Base-by-base conservation (phyloP, 208 protist genomes). In the Trypanosoma grayi region DNA sequence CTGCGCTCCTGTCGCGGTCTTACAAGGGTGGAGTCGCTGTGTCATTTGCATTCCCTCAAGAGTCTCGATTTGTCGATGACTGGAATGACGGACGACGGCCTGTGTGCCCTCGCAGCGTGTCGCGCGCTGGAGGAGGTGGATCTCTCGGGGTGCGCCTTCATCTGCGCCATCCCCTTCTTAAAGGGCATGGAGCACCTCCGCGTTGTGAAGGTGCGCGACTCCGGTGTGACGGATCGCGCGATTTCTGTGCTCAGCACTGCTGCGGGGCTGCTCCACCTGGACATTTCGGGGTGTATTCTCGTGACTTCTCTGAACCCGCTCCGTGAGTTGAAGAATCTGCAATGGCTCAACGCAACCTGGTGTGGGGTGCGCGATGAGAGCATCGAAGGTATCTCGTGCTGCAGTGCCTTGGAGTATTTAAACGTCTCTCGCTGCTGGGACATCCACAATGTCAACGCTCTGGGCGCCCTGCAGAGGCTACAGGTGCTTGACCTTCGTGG, bases 401-500 rank as follows among this genome's bases (percentile, higher is more conserved):
- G 67, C 22, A 39, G 46, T 20, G 45, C 46, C 51, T 47, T 83
- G 22, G 72, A 79, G 61, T 37, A 62, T 37, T 59, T 83, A 20
- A 66, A 60, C 51, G 27, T 79, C 8, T 31, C 65, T 16, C 44
- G 47, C n/a, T 79, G 77, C 57, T 70, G 67, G 53, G 69, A 70
- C 18, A 52, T 70, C 7, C 64, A 53, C 48, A 61, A 71, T 54
- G 66, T 72, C 20, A 53, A 57, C 45, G 64, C 69, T 6, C 67
- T 86, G 2, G 66, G 68, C 14, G 54, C 67, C 39, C 63, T 82
- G 40, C 45, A 31, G 24, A 56, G 52, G 18, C 68, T 82, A 11
- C 72, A 70, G 28, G 54, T 68, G 31, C 75, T 82, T 43, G 73
- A 82, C 60, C 66, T 82, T 43, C 71, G 65, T 40, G 62, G 55